phyloP scores from a whole-genome alignment of 2,329 filamentous ascomycete species.

The Biscogniauxia marginata region DNA sequence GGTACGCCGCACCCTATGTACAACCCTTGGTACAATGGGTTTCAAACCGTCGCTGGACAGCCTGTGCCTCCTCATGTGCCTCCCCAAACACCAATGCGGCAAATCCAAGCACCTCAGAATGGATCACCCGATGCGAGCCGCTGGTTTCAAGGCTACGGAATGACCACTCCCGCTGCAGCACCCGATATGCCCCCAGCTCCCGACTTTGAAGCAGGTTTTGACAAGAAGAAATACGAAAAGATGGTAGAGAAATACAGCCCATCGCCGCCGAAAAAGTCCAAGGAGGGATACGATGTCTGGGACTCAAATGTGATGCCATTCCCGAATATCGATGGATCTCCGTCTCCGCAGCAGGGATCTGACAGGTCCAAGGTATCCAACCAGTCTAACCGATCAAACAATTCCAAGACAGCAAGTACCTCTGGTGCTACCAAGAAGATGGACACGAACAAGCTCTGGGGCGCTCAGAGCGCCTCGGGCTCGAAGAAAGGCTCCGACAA shows the following conservation, averaged over 20 bases:
- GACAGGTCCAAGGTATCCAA: neutral
- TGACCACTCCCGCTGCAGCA: constrained; percentile 5
- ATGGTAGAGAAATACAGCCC: constrained; percentile 1
- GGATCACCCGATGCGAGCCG: constrained; percentile 4
- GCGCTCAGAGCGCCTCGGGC: constrained; percentile 19
- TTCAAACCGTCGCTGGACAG: constrained; percentile 24
- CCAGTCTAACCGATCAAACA: neutral
- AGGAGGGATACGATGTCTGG: constrained; percentile 17
- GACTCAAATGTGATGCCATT: constrained; percentile 25
- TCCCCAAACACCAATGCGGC: neutral
- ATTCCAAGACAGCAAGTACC: neutral
- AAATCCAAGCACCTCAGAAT: constrained; percentile 15
- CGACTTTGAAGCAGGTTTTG: constrained; percentile 2
- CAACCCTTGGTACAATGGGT: constrained; percentile 45
- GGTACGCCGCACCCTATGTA: constrained; percentile 43
- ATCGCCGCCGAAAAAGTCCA: constrained; percentile 8
- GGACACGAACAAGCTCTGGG: constrained; percentile 2
- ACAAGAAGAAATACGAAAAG: constrained; percentile 6
- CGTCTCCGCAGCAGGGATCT: constrained; percentile 1
- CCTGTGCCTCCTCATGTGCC: constrained; percentile 6
- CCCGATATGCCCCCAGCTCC: neutral
- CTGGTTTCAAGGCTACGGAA: constrained; percentile 25
- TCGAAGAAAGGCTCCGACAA: constrained; percentile 12
- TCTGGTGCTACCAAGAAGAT: neutral
- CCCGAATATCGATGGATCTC: constrained; percentile 12